Evolutionary conservation across 2,329 filamentous ascomycete species (phyloP), one percentile per base, ranked within the genome.

Genomic region (Chrysoporthe deuterocubensis): DNA sequence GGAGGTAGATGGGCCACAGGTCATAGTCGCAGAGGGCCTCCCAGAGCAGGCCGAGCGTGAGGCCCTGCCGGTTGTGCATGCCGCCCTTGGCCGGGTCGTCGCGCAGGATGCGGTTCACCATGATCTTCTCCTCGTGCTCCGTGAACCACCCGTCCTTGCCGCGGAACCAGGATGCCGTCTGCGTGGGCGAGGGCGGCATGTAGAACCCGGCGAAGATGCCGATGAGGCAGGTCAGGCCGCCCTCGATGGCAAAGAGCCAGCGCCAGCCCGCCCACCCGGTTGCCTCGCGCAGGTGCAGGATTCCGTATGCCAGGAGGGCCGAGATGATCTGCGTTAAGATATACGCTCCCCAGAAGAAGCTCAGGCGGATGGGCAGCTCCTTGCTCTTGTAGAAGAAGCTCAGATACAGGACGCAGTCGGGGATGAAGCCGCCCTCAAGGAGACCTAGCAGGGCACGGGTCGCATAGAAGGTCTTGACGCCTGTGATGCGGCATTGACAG

Each of bases 351-450:
- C 89, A 92, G 78, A 92, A 92, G 76, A 83, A 90, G 66, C 85
- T 86, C 26, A 92, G 78, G 0, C 90, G 84, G 43, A 84, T 83
- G 0, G 90, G 89, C 0, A 92, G 79, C 74, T 92, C 90, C 65
- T 82, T 83, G 1, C 85, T 85, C 34, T 85, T 92, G 78, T 92
- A 92, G 78, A 89, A 92, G 76, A 92, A 92, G 11, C 85, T 87
- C 4, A 91, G 79, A 75, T 89, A 91, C 0, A 89, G 78, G 50
- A 89, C 83, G 32, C 84, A 85, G 68, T 89, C 87, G 0, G 74
- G 71, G 60, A 79, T 76, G 69, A 74, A 79, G 67, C 74, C 76
- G 61, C 77, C 82, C 70, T 81, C 81, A 40, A 83, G 78, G 18
- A 82, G 70, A 0, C 82, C 81, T 0, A 84, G 73, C 1, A 83